phyloP scores from a whole-genome alignment of 129 eudicot genomes.

The Artemisia argyi region DNA sequence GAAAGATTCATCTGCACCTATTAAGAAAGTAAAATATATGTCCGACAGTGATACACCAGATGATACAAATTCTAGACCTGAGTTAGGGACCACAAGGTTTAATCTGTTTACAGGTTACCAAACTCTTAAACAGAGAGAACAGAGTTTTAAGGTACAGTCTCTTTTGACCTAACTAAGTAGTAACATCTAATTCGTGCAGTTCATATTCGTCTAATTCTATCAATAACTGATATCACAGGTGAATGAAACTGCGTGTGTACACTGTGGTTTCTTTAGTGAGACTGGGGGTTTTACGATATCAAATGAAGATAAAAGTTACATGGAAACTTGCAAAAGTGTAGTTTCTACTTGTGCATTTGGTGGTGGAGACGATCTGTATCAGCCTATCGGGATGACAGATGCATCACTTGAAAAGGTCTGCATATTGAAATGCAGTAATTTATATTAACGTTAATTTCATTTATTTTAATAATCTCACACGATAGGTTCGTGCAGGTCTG shows the following conservation, averaged over 20 bases:
- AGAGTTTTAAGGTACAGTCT: conserved; percentile 56
- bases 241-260: conserved; percentile 55
- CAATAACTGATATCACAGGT: conserved; percentile 46
- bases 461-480: conserved; percentile 12
- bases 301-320: conserved; percentile 64
- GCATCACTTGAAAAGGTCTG: conserved; percentile 76
- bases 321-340: conserved; percentile 77
- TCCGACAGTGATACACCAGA: conserved; percentile 43
- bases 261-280: conserved; percentile 96
- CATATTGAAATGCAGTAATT: conserved; percentile 11
- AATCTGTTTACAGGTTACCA: conserved; percentile 88
- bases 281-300: conserved; percentile 81
- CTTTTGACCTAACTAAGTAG: conserved; percentile 14
- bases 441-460: background rate
- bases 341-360: conserved; percentile 99
- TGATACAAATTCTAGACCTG: conserved; percentile 40
- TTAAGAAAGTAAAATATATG: conserved; percentile 62
- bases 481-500: conserved; percentile 63
- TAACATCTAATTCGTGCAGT: conserved; percentile 11
- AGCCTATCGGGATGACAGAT: conserved; percentile 93
- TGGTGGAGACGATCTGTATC: conserved; percentile 97
- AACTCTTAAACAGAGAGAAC: conserved; percentile 69
- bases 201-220: conserved; percentile 4
- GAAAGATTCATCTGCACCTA: conserved; percentile 44
- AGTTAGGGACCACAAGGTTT: conserved; percentile 54